Base-by-base conservation (phyloP, 192 early-diverging fungal genomes). In the Entomortierella lignicola region DNA sequence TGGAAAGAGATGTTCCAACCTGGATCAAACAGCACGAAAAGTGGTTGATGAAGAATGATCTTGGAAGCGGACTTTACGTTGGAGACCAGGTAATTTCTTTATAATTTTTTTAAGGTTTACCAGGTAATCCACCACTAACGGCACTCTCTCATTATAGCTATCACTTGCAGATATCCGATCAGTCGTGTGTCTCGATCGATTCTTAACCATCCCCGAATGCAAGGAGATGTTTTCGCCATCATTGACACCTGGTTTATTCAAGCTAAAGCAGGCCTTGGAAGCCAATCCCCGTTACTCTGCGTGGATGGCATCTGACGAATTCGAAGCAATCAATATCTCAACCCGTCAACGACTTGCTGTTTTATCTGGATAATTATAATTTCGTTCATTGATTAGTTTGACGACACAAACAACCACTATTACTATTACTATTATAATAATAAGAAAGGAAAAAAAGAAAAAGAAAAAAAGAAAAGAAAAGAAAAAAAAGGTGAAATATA, bases 1-100 rank as follows among this genome's bases (percentile, higher is more conserved):
- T 77, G 18, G 18, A n/a, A 18, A 77, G 54, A 44, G 59, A 67
- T 25, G 18, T 77, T 0, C 64, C 64, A 0, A 42, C 10, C 31
- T 77, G 72, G 72, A 68, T 77, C 11, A 31, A 1, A 20, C 72
- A 77, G 30, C 72, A 77, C 42, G 72, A 77, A 37, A 77, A 63
- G 26, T 77, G 72, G 72, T 31, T 77, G 37, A 30, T 5, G 3
- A 60, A 18, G 37, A 77, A 63, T 52, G 54, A 54, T 6, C 13
- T 13, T 13, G 37, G 13, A 0, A 66, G 60, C 43, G 72, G 72
- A 31, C 42, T 55, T 53, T 77, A 77, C 27, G 72, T 77, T 32
- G 66, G 72, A 4, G 47, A 63, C 18, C 59, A 56, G 69, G 69
- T 71, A 68, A n/a, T n/a, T n/a, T n/a, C n/a, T n/a, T 42, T 42